Conservation (phyloP, 1,284 basidiomycete genomes). For the Fistulina hepatica region DNA sequence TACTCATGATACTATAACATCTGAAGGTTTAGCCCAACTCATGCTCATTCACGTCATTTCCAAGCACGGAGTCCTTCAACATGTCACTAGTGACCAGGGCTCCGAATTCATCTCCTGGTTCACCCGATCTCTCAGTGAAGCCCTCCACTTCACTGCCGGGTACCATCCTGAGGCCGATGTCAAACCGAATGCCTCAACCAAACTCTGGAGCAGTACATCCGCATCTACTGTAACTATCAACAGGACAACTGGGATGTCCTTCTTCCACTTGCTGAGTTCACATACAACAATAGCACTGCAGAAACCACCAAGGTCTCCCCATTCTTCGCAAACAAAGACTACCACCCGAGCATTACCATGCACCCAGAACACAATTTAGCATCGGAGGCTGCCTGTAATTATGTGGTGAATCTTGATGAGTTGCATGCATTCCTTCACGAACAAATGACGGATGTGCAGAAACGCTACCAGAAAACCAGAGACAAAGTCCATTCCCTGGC, state of each 20-base stretch:
- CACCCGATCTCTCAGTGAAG: constrained; percentile 15
- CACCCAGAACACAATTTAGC: too few relatives aligned
- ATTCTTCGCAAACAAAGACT: too few relatives aligned
- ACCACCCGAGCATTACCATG: too few relatives aligned
- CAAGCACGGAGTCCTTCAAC: constrained; percentile 18
- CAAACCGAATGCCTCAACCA: constrained; percentile 37
- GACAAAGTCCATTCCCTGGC: too few relatives aligned
- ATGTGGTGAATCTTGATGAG: too few relatives aligned
- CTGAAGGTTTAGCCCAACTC: constrained; percentile 20
- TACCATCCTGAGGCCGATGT: constrained; percentile 34
- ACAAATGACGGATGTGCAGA: too few relatives aligned
- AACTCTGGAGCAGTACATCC: constrained; percentile 27
- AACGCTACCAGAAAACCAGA: too few relatives aligned
- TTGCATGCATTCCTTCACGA: too few relatives aligned
- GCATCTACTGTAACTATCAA: constrained; percentile 23
- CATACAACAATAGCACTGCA: constrained; percentile 35
- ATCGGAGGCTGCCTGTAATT: too few relatives aligned
- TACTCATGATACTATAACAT: constrained; percentile 17
- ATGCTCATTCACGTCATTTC: constrained; percentile 20
- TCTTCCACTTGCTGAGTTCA: constrained; percentile 29
- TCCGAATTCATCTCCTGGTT: constrained; percentile 21
- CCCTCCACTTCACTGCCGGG: constrained; percentile 14
- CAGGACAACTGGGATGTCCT: constrained; percentile 28
- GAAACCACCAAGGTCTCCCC: too few relatives aligned
- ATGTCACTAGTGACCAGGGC: constrained; percentile 22